These are phyloP conservation scores for Alliaria petiolata DNA, from an alignment of 345 rosid species.

Conservation along the genomic window DNA sequence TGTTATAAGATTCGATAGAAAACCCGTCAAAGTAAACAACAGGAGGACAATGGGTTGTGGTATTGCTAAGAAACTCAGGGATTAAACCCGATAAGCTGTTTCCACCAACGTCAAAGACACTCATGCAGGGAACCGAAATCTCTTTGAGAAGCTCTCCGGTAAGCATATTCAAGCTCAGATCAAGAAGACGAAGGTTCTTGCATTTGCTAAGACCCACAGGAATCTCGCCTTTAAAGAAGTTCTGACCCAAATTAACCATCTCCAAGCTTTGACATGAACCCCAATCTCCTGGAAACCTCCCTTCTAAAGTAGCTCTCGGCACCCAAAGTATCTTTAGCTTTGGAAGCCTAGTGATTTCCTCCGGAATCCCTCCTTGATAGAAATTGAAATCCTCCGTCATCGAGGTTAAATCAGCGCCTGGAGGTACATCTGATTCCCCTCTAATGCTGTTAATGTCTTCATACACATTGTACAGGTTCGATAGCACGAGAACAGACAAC, in stretches of 20 bases:
- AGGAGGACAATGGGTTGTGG: slow-evolving; percentile 39
- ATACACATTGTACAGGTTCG: slow-evolving; percentile 50
- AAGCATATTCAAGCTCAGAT: slow-evolving; percentile 64
- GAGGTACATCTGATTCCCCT: slow-evolving; percentile 32
- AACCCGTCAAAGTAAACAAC: slow-evolving; percentile 33
- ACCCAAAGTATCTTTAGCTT: slow-evolving; percentile 82
- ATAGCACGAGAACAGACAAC: slow-evolving; percentile 71
- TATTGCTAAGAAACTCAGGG: slow-evolving; percentile 46
- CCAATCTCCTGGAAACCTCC: slow-evolving; percentile 59
- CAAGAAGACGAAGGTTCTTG: slow-evolving; percentile 63
- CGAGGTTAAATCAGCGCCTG: slow-evolving; percentile 33
- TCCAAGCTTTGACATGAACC: slow-evolving; percentile 70
- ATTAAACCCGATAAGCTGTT: slow-evolving; percentile 67
- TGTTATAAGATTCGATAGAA: slow-evolving; percentile 21
- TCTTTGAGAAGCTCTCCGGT: slow-evolving; percentile 53
- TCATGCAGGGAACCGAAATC: slow-evolving; percentile 75
- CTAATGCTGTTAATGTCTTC: slow-evolving; percentile 36
- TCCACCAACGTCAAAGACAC: slow-evolving; percentile 68
- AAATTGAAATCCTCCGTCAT: slow-evolving; percentile 69
- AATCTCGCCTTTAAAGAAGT: slow-evolving; percentile 60
- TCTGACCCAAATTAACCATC: slow-evolving; percentile 74
- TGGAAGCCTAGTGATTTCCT: slow-evolving; percentile 54
- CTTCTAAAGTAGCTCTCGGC: slow-evolving; percentile 72
- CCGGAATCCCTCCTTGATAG: slow-evolving; percentile 70
- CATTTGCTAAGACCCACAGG: slow-evolving; percentile 53